phyloP scores from a whole-genome alignment of 371 early-diverging fungal genomes.

The Mucor indicus region DNA sequence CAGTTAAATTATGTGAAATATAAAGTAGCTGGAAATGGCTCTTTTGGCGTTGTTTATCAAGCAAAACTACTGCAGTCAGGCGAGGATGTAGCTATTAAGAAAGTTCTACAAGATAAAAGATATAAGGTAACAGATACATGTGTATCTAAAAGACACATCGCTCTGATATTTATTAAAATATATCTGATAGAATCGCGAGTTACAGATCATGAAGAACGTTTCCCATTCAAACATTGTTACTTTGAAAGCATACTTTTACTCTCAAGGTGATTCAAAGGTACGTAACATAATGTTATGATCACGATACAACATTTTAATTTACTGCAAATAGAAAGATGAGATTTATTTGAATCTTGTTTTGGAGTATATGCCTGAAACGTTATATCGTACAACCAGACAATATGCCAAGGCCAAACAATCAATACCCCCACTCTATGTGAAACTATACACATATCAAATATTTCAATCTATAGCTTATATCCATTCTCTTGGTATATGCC shows the following conservation, averaged over 20 bases:
- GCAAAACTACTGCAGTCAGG: slow-evolving; percentile 79
- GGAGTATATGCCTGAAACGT: slow-evolving; percentile 85
- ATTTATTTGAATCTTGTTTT: slow-evolving; percentile 82
- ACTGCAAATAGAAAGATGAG: slow-evolving; percentile 55
- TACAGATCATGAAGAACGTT: slow-evolving; percentile 83
- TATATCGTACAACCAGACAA: slow-evolving; percentile 78
- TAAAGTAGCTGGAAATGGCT: slow-evolving; percentile 93
- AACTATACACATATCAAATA: slow-evolving; percentile 96
- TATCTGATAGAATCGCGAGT: slow-evolving; percentile 70
- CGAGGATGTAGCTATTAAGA: slow-evolving; percentile 91
- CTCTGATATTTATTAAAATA: background rate
- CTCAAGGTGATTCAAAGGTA: slow-evolving; percentile 20
- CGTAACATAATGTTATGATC: background rate
- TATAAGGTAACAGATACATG: slow-evolving; percentile 72
- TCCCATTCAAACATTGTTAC: slow-evolving; percentile 77
- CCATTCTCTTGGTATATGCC: slow-evolving; percentile 77
- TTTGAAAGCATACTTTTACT: slow-evolving; percentile 77
- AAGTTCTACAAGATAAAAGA: slow-evolving; percentile 94
- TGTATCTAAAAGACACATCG: background rate
- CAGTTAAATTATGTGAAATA: slow-evolving; percentile 90
- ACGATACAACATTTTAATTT: background rate
- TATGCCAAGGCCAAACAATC: too few relatives aligned
- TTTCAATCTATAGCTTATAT: slow-evolving; percentile 95
- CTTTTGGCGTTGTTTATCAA: slow-evolving; percentile 96
- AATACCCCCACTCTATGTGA: slow-evolving; percentile 86